phyloP scores from a whole-genome alignment of 345 rosid genomes.

The Microcos paniculata region DNA sequence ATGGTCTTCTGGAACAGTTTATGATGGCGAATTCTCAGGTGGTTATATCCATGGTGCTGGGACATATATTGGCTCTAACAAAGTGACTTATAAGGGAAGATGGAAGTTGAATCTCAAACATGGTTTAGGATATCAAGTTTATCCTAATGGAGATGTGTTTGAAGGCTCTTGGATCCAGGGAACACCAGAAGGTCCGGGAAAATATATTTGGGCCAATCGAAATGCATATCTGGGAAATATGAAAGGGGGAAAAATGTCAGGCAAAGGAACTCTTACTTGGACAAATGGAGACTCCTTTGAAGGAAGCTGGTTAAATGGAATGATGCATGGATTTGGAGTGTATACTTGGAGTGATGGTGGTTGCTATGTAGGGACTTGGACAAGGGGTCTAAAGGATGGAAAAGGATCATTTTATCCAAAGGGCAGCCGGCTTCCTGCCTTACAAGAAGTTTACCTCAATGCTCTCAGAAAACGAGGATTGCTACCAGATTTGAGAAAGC shows the following conservation, averaged over 20 bases:
- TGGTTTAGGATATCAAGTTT: slow-evolving; percentile 83
- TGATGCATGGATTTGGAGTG: slow-evolving; percentile 97
- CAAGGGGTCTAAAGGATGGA: slow-evolving; percentile 91
- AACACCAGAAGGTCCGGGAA: slow-evolving; percentile 85
- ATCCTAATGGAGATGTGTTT: slow-evolving; percentile 73
- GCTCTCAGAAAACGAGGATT: slow-evolving; percentile 87
- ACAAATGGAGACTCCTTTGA: slow-evolving; percentile 77
- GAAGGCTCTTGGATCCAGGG: slow-evolving; percentile 97
- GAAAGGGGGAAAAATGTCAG: slow-evolving; percentile 97
- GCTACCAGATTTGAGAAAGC: slow-evolving; percentile 77
- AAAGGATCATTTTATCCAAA: slow-evolving; percentile 91
- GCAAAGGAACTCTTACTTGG: slow-evolving; percentile 91
- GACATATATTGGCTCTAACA: slow-evolving; percentile 49
- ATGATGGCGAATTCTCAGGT: slow-evolving; percentile 89
- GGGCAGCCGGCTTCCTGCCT: slow-evolving; percentile 68
- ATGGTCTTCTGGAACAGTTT: slow-evolving; percentile 74
- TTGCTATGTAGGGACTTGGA: slow-evolving; percentile 93
- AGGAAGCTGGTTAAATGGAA: slow-evolving; percentile 88
- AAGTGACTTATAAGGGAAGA: slow-evolving; percentile 71
- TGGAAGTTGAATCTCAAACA: slow-evolving; percentile 92
- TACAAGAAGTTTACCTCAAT: slow-evolving; percentile 70
- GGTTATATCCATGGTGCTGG: slow-evolving; percentile 90
- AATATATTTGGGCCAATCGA: slow-evolving; percentile 86
- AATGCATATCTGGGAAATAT: slow-evolving; percentile 80
- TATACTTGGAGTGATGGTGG: slow-evolving; percentile 92